Base-by-base conservation (phyloP, 1,284 basidiomycete species). In the Austroboletus niveus region DNA sequence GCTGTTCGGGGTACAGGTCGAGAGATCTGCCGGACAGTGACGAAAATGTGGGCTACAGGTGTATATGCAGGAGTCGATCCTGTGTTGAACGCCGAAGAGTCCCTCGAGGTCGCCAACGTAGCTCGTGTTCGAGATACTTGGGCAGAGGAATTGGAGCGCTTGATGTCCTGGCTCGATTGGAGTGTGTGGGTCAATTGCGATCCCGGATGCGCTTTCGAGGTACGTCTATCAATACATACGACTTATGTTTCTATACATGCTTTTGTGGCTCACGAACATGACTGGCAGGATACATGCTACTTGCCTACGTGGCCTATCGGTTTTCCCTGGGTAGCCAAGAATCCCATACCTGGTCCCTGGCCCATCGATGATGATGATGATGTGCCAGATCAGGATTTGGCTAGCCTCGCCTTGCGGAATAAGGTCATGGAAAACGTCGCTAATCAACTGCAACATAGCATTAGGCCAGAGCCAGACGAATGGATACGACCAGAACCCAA, bases 1-100 rank as follows among this genome's bases (percentile, higher is more conserved):
- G 63, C 74, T 3, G 54, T 74, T 8, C 67, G 70, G 43, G 70
- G 62, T 2, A 72, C 72, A 0, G 65, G 52, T 1, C 68, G 60
- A 31, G 77, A 80, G 60, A 77, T 81, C 22, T 81, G 79, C 52
- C 67, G 76, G 0, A 69, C 75, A 5, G 43, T 76, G 43, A 72
- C 72, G 2, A 66, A 62, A 30, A 64, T 80, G 57, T 82, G 79
- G 77, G 66, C 66, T 5, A 57, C 69, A 35, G 71, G 72, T 22
- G 63, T 75, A 31, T 59, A 58, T 39, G 52, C 63, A 6, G 66
- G 75, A n/a, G 27, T 75, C 4, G 69, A 69, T 27, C 7, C 12
- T 0, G 17, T 10, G 8, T 42, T 57, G 5, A 52, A 54, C 22
- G 36, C 42, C 4, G 49, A 47, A n/a, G 47, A 47, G 5, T 24